Evolutionary conservation across 2,329 filamentous ascomycete species (phyloP).

Genomic region (Zasmidium cellare): DNA sequence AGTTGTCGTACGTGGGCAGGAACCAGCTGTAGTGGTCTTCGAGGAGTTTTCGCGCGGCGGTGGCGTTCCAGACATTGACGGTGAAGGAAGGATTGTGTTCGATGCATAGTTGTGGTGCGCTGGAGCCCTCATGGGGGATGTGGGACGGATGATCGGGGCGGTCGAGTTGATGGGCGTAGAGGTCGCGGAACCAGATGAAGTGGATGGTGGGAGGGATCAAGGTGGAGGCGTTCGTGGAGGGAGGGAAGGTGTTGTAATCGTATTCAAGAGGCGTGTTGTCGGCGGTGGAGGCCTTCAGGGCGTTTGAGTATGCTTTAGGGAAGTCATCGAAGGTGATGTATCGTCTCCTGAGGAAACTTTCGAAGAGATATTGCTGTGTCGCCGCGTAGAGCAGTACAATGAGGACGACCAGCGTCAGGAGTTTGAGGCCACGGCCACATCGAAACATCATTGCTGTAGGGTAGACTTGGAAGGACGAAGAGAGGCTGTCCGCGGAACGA

Average conservation of each 20-base stretch:
- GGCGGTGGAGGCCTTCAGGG: not conserved
- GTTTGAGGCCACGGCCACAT: not conserved
- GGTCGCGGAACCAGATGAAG: not conserved
- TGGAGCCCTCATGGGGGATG: not conserved
- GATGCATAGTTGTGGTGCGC: not conserved
- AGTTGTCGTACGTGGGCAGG: slow-evolving; percentile 67
- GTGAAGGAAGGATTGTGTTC: not conserved
- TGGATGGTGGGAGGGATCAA: not conserved
- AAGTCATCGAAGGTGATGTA: not conserved
- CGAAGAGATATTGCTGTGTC: not conserved
- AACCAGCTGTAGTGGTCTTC: slow-evolving; percentile 72
- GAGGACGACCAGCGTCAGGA: not conserved
- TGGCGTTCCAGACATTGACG: not conserved
- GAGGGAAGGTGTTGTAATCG: not conserved
- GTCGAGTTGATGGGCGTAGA: not conserved
- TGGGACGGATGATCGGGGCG: not conserved
- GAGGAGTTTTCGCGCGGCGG: slow-evolving; percentile 57
- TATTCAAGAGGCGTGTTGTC: not conserved
- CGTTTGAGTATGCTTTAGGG: not conserved
- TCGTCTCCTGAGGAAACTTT: not conserved
- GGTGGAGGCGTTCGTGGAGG: not conserved
- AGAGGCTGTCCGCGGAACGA: too few relatives aligned
- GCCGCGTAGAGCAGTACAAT: not conserved
- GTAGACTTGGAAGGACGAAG: too few relatives aligned
- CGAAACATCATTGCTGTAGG: not conserved